phyloP scores from a whole-genome alignment of 2,329 filamentous ascomycete species.

The Aspergillus chevalieri region DNA sequence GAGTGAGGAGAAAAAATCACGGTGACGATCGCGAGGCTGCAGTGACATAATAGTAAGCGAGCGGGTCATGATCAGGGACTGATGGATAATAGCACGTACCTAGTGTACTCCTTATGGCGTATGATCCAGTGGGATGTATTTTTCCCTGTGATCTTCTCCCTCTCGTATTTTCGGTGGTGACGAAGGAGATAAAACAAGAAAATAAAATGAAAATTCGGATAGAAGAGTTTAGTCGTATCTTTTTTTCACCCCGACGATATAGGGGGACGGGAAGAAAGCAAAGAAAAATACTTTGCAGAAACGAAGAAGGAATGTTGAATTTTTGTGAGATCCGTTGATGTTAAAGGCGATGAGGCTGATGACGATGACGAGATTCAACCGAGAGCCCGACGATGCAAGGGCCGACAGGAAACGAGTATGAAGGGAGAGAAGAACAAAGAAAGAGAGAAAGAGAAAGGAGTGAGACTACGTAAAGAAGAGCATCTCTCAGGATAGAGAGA shows the following conservation, averaged over 20 bases:
- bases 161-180: background rate
- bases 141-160: background rate
- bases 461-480: constrained; percentile 4
- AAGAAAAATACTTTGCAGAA: no score
- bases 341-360: background rate
- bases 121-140: background rate
- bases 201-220: no score
- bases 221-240: no score
- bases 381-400: constrained; percentile 2
- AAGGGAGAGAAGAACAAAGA: constrained; percentile 11
- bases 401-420: constrained; percentile 12
- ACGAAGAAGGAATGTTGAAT: no score
- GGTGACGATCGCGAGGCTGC: constrained; percentile 12
- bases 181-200: no score
- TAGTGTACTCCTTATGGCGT: background rate
- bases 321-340: background rate
- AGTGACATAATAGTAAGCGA: background rate
- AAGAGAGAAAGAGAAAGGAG: constrained; percentile 2
- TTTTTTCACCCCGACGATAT: no score
- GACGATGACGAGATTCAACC: no score
- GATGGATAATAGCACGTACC: background rate
- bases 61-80: background rate
- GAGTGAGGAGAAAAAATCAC: constrained; percentile 5
- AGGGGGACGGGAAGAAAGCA: no score
- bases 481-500: constrained; percentile 9